Conservation (phyloP, 805 yeast genomes). For the Wickerhamomyces alni region DNA sequence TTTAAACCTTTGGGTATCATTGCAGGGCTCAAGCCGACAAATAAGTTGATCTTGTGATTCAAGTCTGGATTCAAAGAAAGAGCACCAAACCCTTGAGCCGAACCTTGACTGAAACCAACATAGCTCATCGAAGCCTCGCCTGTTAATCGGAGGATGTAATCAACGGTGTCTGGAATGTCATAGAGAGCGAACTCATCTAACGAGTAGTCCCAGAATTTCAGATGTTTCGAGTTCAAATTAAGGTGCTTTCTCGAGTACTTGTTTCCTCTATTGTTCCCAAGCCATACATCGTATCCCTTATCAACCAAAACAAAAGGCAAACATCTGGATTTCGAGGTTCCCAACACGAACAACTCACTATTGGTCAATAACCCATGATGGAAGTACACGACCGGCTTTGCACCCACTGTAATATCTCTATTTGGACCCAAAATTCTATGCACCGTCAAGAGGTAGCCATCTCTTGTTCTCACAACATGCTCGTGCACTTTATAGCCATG, state of each 20-base stretch:
- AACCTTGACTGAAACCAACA: constrained; percentile 90
- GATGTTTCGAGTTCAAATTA: constrained; percentile 19
- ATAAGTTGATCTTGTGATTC: constrained; percentile 46
- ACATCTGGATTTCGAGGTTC: constrained; percentile 37
- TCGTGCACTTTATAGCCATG: constrained; percentile 64
- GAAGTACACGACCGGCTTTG: constrained; percentile 51
- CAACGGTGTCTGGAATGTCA: constrained; percentile 82
- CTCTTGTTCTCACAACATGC: constrained; percentile 61
- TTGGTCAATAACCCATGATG: constrained; percentile 83
- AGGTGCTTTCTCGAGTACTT: constrained; percentile 57
- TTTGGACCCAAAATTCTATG: constrained; percentile 41
- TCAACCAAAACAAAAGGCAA: constrained; percentile 74
- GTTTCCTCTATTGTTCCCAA: constrained; percentile 90
- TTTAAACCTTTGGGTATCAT: constrained; percentile 85
- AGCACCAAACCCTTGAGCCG: constrained; percentile 89
- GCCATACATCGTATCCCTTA: constrained; percentile 88
- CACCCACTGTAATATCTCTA: neutral
- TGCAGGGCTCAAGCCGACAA: constrained; percentile 90
- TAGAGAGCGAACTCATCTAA: constrained; percentile 87
- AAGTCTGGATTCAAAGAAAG: constrained; percentile 59
- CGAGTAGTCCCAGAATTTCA: constrained; percentile 82
- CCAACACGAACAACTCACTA: constrained; percentile 51
- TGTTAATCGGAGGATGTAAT: constrained; percentile 58
- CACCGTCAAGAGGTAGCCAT: constrained; percentile 61
- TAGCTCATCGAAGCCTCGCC: constrained; percentile 44